Conservation (phyloP, 2,329 filamentous ascomycete species). For the Colletotrichum tropicale region DNA sequence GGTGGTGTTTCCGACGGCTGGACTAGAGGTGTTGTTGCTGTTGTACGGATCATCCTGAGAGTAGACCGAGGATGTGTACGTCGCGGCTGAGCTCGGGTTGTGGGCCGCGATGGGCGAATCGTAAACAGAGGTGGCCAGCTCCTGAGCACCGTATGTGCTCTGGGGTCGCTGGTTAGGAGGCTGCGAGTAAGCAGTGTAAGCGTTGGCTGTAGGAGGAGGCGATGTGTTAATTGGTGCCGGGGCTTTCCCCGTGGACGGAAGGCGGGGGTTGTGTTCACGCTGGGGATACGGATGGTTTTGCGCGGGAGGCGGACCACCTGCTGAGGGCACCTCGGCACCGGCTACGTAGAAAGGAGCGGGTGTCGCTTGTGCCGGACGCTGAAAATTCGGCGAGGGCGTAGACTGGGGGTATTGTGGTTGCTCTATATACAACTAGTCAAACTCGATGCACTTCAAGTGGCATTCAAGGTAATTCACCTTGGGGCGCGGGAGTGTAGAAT, state of each 20-base stretch:
- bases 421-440: conserved; percentile 37
- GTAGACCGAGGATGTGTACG: conserved; percentile 52
- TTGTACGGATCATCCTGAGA: conserved; percentile 57
- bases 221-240: conserved; percentile 56
- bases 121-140: conserved; percentile 78
- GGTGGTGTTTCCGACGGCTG: conserved; percentile 30
- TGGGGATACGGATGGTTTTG: conserved; percentile 55
- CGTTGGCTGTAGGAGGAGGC: conserved; percentile 52
- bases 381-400: conserved; percentile 59
- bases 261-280: conserved; percentile 52
- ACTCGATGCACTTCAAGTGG: conserved; percentile 10
- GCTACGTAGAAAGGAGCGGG: conserved; percentile 71
- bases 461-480: conserved; percentile 40
- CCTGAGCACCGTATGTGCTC: conserved; percentile 76
- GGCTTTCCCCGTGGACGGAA: conserved; percentile 51
- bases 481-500: conserved; percentile 70
- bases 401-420: conserved; percentile 51
- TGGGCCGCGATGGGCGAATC: conserved; percentile 71
- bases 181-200: conserved; percentile 55
- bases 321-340: conserved; percentile 57
- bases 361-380: conserved; percentile 53
- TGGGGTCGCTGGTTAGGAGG: conserved; percentile 61
- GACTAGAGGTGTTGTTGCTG: conserved; percentile 36
- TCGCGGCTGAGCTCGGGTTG: conserved; percentile 46
- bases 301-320: conserved; percentile 30